A percentile compares a stretch with the other conserved stretches of the same genome.
These are phyloP conservation scores for Volvox carteri DNA, from an alignment of 163 green algal species.

Conservation along the genomic window DNA sequence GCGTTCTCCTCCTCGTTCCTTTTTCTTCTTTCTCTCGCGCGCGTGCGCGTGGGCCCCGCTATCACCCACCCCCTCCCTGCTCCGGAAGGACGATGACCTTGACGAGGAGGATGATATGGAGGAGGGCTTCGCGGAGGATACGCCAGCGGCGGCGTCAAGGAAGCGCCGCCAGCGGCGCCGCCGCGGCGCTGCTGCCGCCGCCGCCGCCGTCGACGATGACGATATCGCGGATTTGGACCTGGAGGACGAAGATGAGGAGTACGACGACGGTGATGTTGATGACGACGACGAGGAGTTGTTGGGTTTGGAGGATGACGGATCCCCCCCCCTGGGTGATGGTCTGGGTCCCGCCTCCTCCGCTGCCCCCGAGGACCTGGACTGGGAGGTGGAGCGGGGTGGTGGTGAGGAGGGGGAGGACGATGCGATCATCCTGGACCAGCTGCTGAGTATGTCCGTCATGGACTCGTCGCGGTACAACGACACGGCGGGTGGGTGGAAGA, in stretches of 20 bases:
- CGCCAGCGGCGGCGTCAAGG: not conserved
- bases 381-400: constrained; percentile 3
- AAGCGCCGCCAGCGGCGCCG: not conserved
- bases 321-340: constrained; percentile 21
- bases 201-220: too few relatives aligned
- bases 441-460: not conserved
- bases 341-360: not conserved
- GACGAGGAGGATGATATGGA: constrained; percentile 43
- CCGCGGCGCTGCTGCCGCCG: too few relatives aligned
- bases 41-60: too few relatives aligned
- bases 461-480: constrained; percentile 15
- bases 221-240: too few relatives aligned
- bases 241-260: constrained; percentile 1
- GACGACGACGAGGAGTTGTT: constrained; percentile 42
- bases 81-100: constrained; percentile 18
- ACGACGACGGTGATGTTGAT: constrained; percentile 7
- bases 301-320: constrained; percentile 3
- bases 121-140: constrained; percentile 22
- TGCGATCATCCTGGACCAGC: constrained; percentile 31
- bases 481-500: constrained; percentile 15
- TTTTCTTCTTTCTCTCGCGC: too few relatives aligned
- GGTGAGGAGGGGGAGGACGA: constrained; percentile 23
- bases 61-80: too few relatives aligned
- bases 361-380: constrained; percentile 20
- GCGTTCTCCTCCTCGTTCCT: too few relatives aligned